These are phyloP conservation scores for Sergeia podlipaevii DNA, from an alignment of 208 protist species.

Conservation along the genomic window DNA sequence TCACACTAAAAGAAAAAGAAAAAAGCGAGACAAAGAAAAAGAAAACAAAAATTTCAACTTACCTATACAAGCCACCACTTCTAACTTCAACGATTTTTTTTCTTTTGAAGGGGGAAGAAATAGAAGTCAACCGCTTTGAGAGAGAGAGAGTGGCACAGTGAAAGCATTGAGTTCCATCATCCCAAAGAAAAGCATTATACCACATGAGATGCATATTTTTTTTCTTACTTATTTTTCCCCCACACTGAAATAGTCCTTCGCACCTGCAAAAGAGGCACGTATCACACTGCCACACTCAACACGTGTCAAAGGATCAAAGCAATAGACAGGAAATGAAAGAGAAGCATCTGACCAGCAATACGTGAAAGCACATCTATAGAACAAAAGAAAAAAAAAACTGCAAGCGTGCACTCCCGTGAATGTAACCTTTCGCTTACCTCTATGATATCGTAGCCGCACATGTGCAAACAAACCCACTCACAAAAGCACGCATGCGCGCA, in stretches of 20 bases:
- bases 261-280: too few species aligned
- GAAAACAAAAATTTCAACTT: slow-evolving; percentile 1
- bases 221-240: too few species aligned
- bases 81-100: too few species aligned
- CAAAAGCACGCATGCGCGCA: too few species aligned
- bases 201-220: too few species aligned
- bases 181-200: too few species aligned
- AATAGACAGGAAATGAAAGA: neutral
- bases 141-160: neutral
- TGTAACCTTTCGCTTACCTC: neutral
- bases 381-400: slow-evolving; percentile 7
- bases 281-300: too few species aligned
- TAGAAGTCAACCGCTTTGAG: neutral
- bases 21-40: slow-evolving; percentile 1
- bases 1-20: slow-evolving; percentile 1
- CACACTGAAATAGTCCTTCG: too few species aligned
- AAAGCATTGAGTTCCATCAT: too few species aligned
- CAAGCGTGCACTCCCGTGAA: neutral
- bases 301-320: neutral
- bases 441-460: too few species aligned
- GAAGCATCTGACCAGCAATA: neutral
- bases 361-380: neutral
- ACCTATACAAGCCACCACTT: too few species aligned
- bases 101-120: too few species aligned
- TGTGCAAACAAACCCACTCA: neutral